A percentile compares a stretch with the other conserved stretches of the same genome.
Conservation (phyloP, 1,284 basidiomycete genomes). For the Ceratobasidium sp. region DNA sequence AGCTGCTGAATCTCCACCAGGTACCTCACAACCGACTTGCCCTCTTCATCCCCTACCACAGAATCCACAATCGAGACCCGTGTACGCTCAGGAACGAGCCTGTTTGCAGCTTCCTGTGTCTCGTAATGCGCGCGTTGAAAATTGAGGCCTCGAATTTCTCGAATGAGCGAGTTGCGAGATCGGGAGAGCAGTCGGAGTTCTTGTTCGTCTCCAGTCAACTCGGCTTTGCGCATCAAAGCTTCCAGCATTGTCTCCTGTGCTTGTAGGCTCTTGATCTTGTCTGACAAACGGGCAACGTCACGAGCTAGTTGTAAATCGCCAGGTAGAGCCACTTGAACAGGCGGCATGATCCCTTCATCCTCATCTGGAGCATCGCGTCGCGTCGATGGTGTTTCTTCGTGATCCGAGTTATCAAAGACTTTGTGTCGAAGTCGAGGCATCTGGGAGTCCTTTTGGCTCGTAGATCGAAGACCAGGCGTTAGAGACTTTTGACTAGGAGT, state of each 20-base stretch:
- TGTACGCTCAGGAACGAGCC: conserved; percentile 80
- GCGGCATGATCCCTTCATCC: conserved; percentile 47
- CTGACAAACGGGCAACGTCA: conserved; percentile 78
- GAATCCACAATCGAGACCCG: conserved; percentile 80
- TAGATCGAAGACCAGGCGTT: background rate
- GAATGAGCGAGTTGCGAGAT: conserved; percentile 79
- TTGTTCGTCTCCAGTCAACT: conserved; percentile 86
- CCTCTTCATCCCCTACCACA: conserved; percentile 75
- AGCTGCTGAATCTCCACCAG: conserved; percentile 91
- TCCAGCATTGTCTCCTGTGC: conserved; percentile 85
- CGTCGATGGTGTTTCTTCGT: conserved; percentile 49
- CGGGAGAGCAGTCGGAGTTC: conserved; percentile 83
- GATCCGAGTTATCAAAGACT: conserved; percentile 52
- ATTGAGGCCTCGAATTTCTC: conserved; percentile 82
- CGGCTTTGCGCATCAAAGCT: conserved; percentile 89
- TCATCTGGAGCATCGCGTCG: conserved; percentile 41
- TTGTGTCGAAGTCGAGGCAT: conserved; percentile 12
- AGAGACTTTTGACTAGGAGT: conserved; percentile 4
- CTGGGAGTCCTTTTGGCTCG: background rate
- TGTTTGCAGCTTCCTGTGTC: conserved; percentile 86
- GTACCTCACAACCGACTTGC: conserved; percentile 90
- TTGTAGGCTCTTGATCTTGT: conserved; percentile 77
- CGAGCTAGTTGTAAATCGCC: conserved; percentile 85
- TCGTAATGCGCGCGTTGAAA: conserved; percentile 93
- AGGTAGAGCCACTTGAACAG: conserved; percentile 77